phyloP scores from a whole-genome alignment of 1,284 basidiomycete genomes.

The Porodaedalea pini region DNA sequence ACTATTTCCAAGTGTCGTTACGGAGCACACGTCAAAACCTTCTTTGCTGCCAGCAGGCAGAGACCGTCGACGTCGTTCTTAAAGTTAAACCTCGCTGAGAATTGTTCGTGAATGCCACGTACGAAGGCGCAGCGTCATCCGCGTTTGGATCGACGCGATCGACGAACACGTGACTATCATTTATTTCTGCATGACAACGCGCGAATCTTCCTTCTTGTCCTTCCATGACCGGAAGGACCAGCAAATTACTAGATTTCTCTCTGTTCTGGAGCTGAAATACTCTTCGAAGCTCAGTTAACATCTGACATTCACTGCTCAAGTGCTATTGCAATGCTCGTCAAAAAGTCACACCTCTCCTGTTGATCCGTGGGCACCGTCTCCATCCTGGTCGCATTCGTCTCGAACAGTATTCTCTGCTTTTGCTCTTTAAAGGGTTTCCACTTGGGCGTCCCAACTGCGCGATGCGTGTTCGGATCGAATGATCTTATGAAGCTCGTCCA shows the following conservation, averaged over 20 bases:
- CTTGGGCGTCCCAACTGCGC: slow-evolving; percentile 11
- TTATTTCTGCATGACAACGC: not conserved
- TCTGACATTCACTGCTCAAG: slow-evolving; percentile 21
- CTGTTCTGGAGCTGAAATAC: not conserved
- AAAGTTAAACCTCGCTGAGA: not conserved
- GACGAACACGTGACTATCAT: not conserved
- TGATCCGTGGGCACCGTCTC: slow-evolving; percentile 22
- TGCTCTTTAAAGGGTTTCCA: slow-evolving; percentile 18
- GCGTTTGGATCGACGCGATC: slow-evolving; percentile 2
- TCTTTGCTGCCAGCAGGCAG: not conserved
- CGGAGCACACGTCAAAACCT: not conserved
- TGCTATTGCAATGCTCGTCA: slow-evolving; percentile 19
- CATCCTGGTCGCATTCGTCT: slow-evolving; percentile 24
- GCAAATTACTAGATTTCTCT: too few species aligned
- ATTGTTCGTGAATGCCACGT: slow-evolving; percentile 27
- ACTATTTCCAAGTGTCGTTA: not conserved
- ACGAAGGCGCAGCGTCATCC: not conserved
- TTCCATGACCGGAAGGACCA: too few species aligned
- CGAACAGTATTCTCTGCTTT: slow-evolving; percentile 19
- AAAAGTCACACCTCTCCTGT: slow-evolving; percentile 21
- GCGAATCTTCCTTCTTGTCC: not conserved
- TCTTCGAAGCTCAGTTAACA: not conserved
- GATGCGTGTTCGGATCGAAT: slow-evolving; percentile 18
- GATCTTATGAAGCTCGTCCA: slow-evolving; percentile 26
- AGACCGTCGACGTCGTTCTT: not conserved